Conservation (phyloP, 1,284 basidiomycete species). For the Cutaneotrichosporon cutaneum region DNA sequence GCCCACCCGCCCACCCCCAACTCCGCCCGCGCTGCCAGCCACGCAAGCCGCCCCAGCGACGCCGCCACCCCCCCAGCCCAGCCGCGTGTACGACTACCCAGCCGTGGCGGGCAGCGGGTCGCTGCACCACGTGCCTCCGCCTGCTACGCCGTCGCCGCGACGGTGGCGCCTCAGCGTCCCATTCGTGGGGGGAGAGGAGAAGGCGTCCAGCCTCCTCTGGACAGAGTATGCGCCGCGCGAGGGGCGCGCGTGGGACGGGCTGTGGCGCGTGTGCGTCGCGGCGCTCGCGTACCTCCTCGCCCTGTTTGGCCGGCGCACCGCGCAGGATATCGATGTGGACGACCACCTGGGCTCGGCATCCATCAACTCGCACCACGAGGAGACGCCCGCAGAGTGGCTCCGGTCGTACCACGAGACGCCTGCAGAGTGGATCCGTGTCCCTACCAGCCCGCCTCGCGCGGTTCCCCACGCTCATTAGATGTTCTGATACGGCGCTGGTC, state of each 20-base stretch:
- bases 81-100: slow-evolving; percentile 1
- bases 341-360: background rate
- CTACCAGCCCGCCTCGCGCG: background rate
- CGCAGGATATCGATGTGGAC: background rate
- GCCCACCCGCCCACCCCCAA: background rate
- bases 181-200: no score
- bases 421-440: background rate
- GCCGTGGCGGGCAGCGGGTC: background rate
- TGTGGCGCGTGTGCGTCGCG: background rate
- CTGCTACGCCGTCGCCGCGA: background rate
- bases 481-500: background rate
- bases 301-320: background rate
- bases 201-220: background rate
- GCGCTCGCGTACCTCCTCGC: background rate
- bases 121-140: background rate
- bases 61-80: background rate
- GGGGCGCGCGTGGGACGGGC: background rate
- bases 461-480: background rate
- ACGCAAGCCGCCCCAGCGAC: background rate
- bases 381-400: no score
- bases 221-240: background rate
- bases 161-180: no score
- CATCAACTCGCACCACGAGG: background rate
- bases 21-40: background rate
- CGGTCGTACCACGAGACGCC: background rate